Base-by-base conservation (phyloP, 768 basidiomycete genomes). In the Serendipita indica region DNA sequence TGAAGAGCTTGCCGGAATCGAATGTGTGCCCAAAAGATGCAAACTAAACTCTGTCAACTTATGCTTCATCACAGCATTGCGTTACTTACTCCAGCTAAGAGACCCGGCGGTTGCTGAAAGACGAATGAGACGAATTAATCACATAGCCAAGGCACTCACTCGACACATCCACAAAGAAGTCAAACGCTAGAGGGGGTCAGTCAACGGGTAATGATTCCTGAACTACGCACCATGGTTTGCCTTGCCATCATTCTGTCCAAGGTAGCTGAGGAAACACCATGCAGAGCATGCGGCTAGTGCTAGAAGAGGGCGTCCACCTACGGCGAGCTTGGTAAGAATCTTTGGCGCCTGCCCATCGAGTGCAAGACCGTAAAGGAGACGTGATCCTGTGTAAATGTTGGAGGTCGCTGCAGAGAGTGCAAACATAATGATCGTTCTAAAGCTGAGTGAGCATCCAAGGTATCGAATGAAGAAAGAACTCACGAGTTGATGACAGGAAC, bases 11-110 rank as follows among this genome's bases (percentile, higher is more conserved):
- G 10, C 32, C 49, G 12, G 30, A 54, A 54, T 7, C 49, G 49
- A 3, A 54, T 54, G 49, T 54, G 49, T 10, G 49, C 49, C 49
- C 49, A 54, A 4, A 54, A 27, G n/a, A 54, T 54, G n/a, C 49
- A 54, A 30, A 54, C 49, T 54, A 54, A 18, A 27, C 32, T 10
- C 7, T 27, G 16, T 3, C 16, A 4, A 33, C 10, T 54, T 30
- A 28, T 2, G n/a, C 22, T 33, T 28, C 49, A 18, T n/a, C 41
- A 37, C 35, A 54, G 32, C n/a, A 4, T 3, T 25, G n/a, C 7
- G 25, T 25, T 30, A 54, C 49, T 54, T 18, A 54, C 49, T 54
- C 49, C 49, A 54, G 49, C 49, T 54, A 16, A 54, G 16, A n/a
- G 25, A 27, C 22, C 49, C 49, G 7, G 49, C 49, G 25, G 49